These are phyloP conservation scores for Melastoma candidum DNA, from an alignment of 441 rosid genomes.

Conservation along the genomic window DNA sequence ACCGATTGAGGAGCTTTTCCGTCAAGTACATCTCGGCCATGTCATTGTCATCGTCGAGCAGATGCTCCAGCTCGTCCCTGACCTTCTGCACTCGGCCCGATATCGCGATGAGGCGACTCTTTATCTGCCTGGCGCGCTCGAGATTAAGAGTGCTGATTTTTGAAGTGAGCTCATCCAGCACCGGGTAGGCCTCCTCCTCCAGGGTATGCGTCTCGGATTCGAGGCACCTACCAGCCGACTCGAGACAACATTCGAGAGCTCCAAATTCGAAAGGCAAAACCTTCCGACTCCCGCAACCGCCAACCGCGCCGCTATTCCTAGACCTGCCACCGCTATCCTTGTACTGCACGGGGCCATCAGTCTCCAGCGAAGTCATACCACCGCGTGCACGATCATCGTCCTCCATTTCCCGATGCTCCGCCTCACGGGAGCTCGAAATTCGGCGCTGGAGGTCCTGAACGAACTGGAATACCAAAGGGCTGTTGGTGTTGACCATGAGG, in stretches of 20 bases:
- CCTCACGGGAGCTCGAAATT: slow-evolving; percentile 11
- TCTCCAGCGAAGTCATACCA: slow-evolving; percentile 14
- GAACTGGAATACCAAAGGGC: slow-evolving; percentile 32
- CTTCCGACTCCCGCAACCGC: slow-evolving; percentile 14
- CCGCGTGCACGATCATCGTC: slow-evolving; percentile 19
- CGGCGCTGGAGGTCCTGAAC: slow-evolving; percentile 31
- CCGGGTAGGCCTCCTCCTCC: slow-evolving; percentile 54
- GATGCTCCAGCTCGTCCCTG: slow-evolving; percentile 51
- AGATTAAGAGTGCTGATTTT: slow-evolving; percentile 44
- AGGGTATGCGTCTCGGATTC: slow-evolving; percentile 40
- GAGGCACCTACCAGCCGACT: slow-evolving; percentile 43
- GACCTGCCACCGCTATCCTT: slow-evolving; percentile 2
- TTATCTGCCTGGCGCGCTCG: slow-evolving; percentile 40
- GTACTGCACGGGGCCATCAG: background rate
- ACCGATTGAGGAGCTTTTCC: slow-evolving; percentile 21
- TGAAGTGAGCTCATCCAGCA: slow-evolving; percentile 41
- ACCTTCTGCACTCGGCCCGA: slow-evolving; percentile 49
- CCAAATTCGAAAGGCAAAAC: slow-evolving; percentile 35
- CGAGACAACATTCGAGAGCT: slow-evolving; percentile 49
- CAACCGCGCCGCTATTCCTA: background rate
- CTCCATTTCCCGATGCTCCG: slow-evolving; percentile 11
- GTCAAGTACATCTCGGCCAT: slow-evolving; percentile 61
- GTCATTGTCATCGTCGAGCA: slow-evolving; percentile 52
- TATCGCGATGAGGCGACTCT: slow-evolving; percentile 43
- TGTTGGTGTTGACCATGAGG: slow-evolving; percentile 29